Evolutionary conservation across 768 basidiomycete species (phyloP).

Genomic region (Infundibulicybe gibba): DNA sequence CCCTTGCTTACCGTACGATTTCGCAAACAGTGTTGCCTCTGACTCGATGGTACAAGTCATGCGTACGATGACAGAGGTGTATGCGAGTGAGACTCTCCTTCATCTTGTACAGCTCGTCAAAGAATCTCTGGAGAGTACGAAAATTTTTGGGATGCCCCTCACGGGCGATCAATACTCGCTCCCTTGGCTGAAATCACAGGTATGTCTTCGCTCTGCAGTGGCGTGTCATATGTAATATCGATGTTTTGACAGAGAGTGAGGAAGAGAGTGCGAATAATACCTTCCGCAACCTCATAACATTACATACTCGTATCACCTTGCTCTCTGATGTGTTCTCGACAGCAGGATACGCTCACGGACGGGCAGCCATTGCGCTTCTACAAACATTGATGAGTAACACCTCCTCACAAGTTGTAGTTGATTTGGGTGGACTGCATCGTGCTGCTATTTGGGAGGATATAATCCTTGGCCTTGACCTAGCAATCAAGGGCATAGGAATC

Average conservation of each 20-base stretch:
- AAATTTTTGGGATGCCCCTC: conserved; percentile 61
- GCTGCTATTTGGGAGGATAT: conserved; percentile 88
- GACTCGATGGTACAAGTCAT: conserved; percentile 87
- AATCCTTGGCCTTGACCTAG: conserved; percentile 58
- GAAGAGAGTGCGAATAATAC: conserved; percentile 48
- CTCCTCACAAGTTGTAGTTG: conserved; percentile 58
- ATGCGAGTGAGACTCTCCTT: conserved; percentile 70
- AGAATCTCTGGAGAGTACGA: conserved; percentile 64
- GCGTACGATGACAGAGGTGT: conserved; percentile 84
- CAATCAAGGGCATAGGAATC: conserved; percentile 50
- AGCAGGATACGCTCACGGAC: conserved; percentile 76
- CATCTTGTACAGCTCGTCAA: conserved; percentile 71
- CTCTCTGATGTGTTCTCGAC: conserved; percentile 87
- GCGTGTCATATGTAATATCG: conserved; percentile 3
- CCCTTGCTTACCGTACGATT: conserved; percentile 88
- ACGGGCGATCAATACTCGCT: conserved; percentile 59
- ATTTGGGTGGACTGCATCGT: conserved; percentile 80
- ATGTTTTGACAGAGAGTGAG: conserved; percentile 34
- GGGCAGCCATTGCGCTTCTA: conserved; percentile 70
- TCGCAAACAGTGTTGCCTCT: conserved; percentile 78
- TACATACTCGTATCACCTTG: conserved; percentile 78
- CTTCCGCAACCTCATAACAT: conserved; percentile 70
- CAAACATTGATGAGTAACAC: conserved; percentile 68
- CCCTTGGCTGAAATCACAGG: conserved; percentile 54
- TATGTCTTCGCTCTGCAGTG: conserved; percentile 19